Base-by-base conservation (phyloP, 1,284 basidiomycete genomes). In the Naganishia sp. region DNA sequence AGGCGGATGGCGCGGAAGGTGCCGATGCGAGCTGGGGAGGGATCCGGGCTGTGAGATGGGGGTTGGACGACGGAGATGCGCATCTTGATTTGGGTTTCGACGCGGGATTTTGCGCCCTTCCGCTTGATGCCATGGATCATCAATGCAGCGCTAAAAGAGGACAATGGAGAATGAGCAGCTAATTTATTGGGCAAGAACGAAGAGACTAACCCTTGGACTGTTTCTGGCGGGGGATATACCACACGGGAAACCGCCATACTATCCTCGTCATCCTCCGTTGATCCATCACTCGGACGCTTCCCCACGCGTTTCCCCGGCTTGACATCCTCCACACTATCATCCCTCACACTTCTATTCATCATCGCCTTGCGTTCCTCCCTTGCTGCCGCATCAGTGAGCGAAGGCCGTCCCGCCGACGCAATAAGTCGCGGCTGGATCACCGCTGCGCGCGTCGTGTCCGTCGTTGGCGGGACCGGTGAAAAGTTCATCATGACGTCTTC, bases 11-110 rank as follows among this genome's bases (percentile, higher is more conserved):
- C 55, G 28, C 44, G 50, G 28, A 66, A 66, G 28, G 65, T 60
- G 25, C 56, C 65, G 56, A 66, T 59, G 16, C 57, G 56, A 15
- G 42, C 65, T 43, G 39, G 59, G 5, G 48, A 28, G 55, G 65
- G 36, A 31, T 33, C 28, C 6, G 53, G n/a, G 21, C n/a, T 21
- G 44, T 39, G 42, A 23, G 64, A 65, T 25, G 36, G 44, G 39
- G 55, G 48, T 33, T 55, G 52, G 10, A 63, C 65, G 31, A 69
- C 49, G 10, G 68, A 61, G 50, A 69, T 64, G 21, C 57, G 55
- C 68, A 69, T 69, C 49, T 69, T 69, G 65, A 69, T 69, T 45
- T 69, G 68, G 5, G 68, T 69, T 44, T 69, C 68, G 18, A 69
- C 68, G 1, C 68, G 45, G 9, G 59, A 63, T 43, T 69, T 69